Evolutionary conservation across 2,329 filamentous ascomycete species (phyloP).

Genomic region (Aspergillus ustus): DNA sequence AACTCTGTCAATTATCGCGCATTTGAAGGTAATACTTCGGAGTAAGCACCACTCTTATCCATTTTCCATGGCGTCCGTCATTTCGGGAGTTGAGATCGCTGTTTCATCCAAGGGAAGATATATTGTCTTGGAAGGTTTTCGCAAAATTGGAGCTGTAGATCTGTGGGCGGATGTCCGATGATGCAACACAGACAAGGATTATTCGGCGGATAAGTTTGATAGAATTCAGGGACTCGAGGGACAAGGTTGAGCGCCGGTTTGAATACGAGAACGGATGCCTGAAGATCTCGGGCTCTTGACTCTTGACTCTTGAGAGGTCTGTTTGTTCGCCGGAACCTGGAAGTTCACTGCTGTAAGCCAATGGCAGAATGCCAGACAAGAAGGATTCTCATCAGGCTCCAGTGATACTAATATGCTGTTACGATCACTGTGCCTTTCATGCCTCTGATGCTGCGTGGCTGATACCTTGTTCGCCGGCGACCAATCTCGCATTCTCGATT

Average conservation of each 20-base stretch:
- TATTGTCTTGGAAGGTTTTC: neutral
- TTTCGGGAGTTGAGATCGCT: neutral
- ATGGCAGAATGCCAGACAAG: neutral
- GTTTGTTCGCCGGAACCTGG: neutral
- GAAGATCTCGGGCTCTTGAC: neutral
- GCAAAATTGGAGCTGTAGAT: neutral
- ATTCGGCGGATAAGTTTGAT: neutral
- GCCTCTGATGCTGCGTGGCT: neutral
- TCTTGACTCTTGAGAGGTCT: neutral
- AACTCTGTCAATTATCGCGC: neutral
- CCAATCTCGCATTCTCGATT: constrained; percentile 20
- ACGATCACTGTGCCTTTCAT: neutral
- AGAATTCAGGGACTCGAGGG: neutral
- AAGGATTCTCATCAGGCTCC: neutral
- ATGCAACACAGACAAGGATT: neutral
- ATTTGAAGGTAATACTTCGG: neutral
- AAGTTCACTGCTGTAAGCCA: neutral
- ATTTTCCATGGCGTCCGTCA: neutral
- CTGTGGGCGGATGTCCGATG: neutral
- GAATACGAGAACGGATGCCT: neutral
- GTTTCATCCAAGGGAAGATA: neutral
- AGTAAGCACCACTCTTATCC: neutral
- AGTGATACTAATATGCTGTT: neutral
- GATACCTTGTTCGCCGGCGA: neutral
- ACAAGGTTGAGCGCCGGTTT: neutral